Evolutionary conservation across 1,139 yeast genomes (phyloP), one percentile per base, ranked within the genome.

Genomic region (Nakaseomyces uthaithaninus): DNA sequence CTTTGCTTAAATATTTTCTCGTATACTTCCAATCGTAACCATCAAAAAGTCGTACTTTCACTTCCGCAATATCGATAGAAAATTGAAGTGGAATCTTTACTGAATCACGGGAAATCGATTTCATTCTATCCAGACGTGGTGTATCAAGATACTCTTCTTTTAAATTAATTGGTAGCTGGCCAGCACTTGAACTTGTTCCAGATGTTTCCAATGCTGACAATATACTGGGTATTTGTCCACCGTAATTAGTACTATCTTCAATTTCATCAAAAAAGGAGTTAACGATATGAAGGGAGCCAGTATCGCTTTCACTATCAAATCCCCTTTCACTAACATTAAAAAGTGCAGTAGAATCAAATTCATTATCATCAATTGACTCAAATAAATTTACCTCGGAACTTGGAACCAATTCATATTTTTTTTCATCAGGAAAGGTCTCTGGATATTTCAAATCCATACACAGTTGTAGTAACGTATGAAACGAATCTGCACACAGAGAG

Each of bases 21-120:
- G 97, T 86, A 37, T 75, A 76, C 43, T 74, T 74, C 95, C 97
- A 87, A 57, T 91, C 98, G 55, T 80, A 91, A 0, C 99, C 99
- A 64, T 91, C 98, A 57, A 75, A 78, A 30, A 91, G 62, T 44
- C 73, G 77, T 45, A 91, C 63, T 3, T 61, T 61, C 0, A 70
- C 59, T 36, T 67, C 68, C 4, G 68, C 56, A 8, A 72, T 36
- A 9, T 48, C 42, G 2, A 51, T 28, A 30, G 39, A 52, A 26
- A 7, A 38, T 41, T 3, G 46, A 20, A n/a, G 8, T 11, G 12
- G 26, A 23, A 10, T 23, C 11, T 10, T n/a, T n/a, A n/a, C n/a
- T n/a, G n/a, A n/a, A n/a, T 14, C 31, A 15, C 10, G 12, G 7
- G 19, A 11, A 11, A 17, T 11, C 18, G 30, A 18, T 3, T 6